Percentiles rank a stretch among this genome's conserved stretches.
Evolutionary conservation across 805 yeast species (phyloP).

Genomic region (Starmerella bombicola): DNA sequence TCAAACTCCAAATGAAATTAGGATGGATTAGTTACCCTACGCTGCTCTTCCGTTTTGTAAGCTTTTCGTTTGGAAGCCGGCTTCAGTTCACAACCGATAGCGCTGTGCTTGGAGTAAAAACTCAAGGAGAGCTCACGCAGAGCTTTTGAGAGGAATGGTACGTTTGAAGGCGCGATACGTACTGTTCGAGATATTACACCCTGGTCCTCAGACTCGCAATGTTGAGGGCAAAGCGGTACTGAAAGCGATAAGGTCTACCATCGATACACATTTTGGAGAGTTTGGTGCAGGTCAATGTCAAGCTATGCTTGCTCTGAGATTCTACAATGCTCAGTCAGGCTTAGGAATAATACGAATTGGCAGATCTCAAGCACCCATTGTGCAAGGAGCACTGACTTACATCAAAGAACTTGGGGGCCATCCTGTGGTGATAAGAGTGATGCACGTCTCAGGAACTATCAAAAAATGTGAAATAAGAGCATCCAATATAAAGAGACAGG

Average conservation of each 20-base stretch:
- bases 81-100: too few relatives aligned
- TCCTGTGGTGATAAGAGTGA: slow-evolving; percentile 44
- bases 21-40: too few relatives aligned
- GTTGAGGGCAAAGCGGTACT: slow-evolving; percentile 41
- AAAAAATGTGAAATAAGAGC: slow-evolving; percentile 68
- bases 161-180: slow-evolving; percentile 76
- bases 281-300: slow-evolving; percentile 56
- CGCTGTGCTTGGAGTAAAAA: too few relatives aligned
- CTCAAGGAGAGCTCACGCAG: too few relatives aligned
- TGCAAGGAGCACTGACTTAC: slow-evolving; percentile 50
- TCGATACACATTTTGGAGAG: slow-evolving; percentile 66
- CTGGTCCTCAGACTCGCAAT: slow-evolving; percentile 30
- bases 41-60: too few relatives aligned
- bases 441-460: slow-evolving; percentile 75
- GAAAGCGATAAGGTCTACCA: slow-evolving; percentile 41
- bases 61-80: too few relatives aligned
- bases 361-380: slow-evolving; percentile 46
- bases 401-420: slow-evolving; percentile 37
- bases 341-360: slow-evolving; percentile 75
- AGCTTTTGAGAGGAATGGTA: slow-evolving; percentile 74
- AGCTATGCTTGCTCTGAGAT: slow-evolving; percentile 51
- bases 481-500: slow-evolving; percentile 30
- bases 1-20: too few relatives aligned
- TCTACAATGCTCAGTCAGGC: slow-evolving; percentile 68
- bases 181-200: slow-evolving; percentile 65